Conservation (phyloP, 2,329 filamentous ascomycete genomes). For the Alternaria hordeiaustralica region DNA sequence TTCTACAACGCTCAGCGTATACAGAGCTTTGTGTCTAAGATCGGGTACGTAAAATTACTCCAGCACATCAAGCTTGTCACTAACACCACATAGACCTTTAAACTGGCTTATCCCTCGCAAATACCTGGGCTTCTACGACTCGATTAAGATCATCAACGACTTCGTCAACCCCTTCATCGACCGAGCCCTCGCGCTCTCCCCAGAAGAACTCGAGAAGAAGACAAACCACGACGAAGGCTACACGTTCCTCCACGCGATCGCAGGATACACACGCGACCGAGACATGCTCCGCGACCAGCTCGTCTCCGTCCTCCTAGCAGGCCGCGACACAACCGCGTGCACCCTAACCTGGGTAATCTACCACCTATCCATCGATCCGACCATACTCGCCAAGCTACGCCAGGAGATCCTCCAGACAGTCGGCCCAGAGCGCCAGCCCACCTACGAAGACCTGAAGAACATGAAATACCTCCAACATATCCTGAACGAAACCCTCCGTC, state of each 20-base stretch:
- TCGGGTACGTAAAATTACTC: conserved; percentile 57
- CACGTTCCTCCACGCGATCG: conserved; percentile 86
- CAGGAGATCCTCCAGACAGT: conserved; percentile 73
- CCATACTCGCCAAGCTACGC: conserved; percentile 71
- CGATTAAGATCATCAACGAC: conserved; percentile 72
- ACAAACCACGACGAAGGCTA: conserved; percentile 74
- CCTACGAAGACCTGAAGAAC: conserved; percentile 80
- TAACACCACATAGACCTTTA: conserved; percentile 58
- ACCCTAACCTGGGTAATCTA: conserved; percentile 84
- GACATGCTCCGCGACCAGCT: conserved; percentile 83
- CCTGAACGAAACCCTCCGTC: conserved; percentile 49
- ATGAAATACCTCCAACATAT: conserved; percentile 73
- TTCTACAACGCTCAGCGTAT: conserved; percentile 80
- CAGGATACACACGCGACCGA: conserved; percentile 73
- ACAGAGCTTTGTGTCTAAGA: conserved; percentile 70
- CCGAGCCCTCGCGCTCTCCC: conserved; percentile 70
- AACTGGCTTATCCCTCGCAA: conserved; percentile 67
- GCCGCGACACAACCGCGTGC: conserved; percentile 84
- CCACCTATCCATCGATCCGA: conserved; percentile 76
- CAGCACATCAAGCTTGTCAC: background rate
- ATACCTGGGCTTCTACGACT: conserved; percentile 65
- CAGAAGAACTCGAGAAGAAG: conserved; percentile 75
- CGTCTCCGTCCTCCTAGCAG: conserved; percentile 74
- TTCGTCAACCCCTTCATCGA: conserved; percentile 84
- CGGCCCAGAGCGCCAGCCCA: conserved; percentile 65